Base-by-base conservation (phyloP, 495 filamentous ascomycete genomes). In the Cercophora scortea region DNA sequence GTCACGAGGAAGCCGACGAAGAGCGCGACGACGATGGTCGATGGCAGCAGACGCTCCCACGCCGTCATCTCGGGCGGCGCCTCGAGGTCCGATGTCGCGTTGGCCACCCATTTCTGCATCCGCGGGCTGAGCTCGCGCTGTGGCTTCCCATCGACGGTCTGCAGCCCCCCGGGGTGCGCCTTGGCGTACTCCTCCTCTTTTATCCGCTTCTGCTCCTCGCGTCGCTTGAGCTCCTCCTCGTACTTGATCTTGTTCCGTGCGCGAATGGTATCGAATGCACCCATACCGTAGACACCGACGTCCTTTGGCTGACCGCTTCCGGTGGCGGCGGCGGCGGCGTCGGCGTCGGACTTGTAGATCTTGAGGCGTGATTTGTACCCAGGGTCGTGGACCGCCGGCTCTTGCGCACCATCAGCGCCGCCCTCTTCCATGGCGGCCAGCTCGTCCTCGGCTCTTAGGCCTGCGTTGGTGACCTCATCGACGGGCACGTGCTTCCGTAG, bases 401-500 rank as follows among this genome's bases (percentile, higher is more conserved):
- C 52, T 49, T 51, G 42, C 11, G 41, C 12, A 32, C 12, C 19
- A 41, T 55, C 52, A 17, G 45, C 35, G 7, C 74, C 65, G 53
- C 38, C 52, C 50, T 52, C 45, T 54, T 88, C 86, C 34, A 87
- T 69, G 42, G 80, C 81, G 3, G 71, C 73, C 33, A 89, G 66
- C 58, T 80, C 76, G 34, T 78, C 71, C 58, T 80, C 75, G n/a
- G 78, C 78, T 35, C 75, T 63, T 49, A 78, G 59, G 2, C 75
- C 77, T 15, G 75, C 77, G 49, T 72, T 75, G n/a, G 64, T 56
- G 54, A 91, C 77, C 62, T 96, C 90, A 51, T 96, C 88, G 6
- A 95, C 69, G 0, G 86, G 83, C 35, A 86, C 78, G 32, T 78
- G 74, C 17, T 66, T 62, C 25, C 90, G 83, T 8, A 96, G 76